Conservation (phyloP, 345 rosid species). For the Anacardium occidentale region DNA sequence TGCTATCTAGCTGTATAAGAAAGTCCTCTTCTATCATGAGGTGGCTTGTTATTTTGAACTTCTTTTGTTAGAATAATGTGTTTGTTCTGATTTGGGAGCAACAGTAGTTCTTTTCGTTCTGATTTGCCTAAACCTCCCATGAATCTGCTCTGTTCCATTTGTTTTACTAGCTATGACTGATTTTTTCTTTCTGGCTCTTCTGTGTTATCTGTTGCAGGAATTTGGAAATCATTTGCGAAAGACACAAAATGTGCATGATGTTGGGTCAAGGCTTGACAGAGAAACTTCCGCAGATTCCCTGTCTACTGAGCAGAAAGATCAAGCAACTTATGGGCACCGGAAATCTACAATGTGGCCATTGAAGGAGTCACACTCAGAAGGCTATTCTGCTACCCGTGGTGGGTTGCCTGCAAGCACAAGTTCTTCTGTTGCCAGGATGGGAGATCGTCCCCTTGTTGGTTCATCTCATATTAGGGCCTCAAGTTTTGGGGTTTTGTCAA, state of each 20-base stretch:
- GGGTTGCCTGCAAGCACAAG: constrained; percentile 34
- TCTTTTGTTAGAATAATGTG: too few species aligned
- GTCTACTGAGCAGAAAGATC: constrained; percentile 58
- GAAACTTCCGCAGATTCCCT: constrained; percentile 43
- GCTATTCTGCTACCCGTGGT: constrained; percentile 41
- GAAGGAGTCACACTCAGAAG: constrained; percentile 47
- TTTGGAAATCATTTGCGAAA: constrained; percentile 47
- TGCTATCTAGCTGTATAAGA: too few species aligned
- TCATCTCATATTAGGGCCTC: constrained; percentile 40
- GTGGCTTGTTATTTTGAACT: too few species aligned
- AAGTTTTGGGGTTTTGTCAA: constrained; percentile 39
- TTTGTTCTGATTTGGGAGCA: too few species aligned
- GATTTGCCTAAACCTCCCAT: not conserved
- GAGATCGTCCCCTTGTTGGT: constrained; percentile 39
- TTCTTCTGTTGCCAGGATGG: constrained; percentile 48
- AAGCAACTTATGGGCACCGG: constrained; percentile 29
- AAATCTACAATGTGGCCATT: constrained; percentile 38
- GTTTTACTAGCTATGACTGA: not conserved
- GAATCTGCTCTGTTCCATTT: not conserved
- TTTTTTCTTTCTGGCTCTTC: constrained; percentile 15
- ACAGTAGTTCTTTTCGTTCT: too few species aligned
- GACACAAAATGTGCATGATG: constrained; percentile 38
- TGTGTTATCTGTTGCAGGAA: constrained; percentile 46
- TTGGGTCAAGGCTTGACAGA: constrained; percentile 44
- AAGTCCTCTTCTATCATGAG: too few species aligned